Base-by-base conservation (phyloP, 2,329 filamentous ascomycete species). In the Botryotinia convoluta region DNA sequence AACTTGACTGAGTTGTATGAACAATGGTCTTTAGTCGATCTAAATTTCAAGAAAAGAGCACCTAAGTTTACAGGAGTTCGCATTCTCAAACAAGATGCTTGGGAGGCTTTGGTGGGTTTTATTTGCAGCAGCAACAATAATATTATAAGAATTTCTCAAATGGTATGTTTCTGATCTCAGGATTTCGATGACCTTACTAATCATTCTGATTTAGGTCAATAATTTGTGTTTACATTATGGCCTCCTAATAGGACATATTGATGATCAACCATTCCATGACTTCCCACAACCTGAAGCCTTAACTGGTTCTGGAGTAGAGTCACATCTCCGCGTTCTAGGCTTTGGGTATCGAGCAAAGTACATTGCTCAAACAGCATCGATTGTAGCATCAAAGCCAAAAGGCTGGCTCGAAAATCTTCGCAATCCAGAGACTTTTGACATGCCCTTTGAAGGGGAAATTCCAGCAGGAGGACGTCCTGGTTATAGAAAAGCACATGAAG, bases 101-200 rank as follows among this genome's bases (percentile, higher is more conserved):
- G 97, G 96, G 96, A 99, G 82, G 91, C 96, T 0, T 86, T 99
- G 35, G 86, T 99, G 37, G 91, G 92, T 73, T 99, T 99, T 83
- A 99, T 99, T 76, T 99, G 96, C 86, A 98, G 95, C 83, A 97
- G 94, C 83, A 99, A 99, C 83, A 99, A 99, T 84, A 98, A 99
- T 81, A 99, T 99, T 74, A 88, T 91, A 3, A 90, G 96, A 57
- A 99, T 99, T 81, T 95, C 93, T 8, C 93, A 97, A 83, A 99
- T 99, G 96, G 94, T 92, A 79, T 76, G 80, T 22, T 29, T 39
- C 29, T 20, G 42, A 61, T 39, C 22, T 18, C 37, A 61, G 42
- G 54, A 26, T 14, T 51, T 35, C 16, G 7, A 72, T 42, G 16
- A 54, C n/a, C 7, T 42, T 22, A 39, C 51, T 72, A 35, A 72